Conservation (phyloP, 139 green algal species). For the Zygnema circumcarinatum region DNA sequence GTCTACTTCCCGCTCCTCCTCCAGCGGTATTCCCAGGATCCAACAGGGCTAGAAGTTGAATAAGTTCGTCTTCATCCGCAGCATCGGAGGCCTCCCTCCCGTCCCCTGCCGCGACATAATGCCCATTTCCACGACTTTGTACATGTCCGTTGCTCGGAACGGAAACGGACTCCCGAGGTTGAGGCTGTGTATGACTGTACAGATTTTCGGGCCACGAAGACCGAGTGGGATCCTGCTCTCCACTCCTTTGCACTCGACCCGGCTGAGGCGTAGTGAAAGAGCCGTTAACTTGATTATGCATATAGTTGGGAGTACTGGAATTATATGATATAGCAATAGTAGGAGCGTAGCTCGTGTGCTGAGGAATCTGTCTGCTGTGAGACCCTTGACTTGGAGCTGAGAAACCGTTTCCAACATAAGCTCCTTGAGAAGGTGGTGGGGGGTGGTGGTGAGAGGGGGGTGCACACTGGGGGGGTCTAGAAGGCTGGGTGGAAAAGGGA, state of each 20-base stretch:
- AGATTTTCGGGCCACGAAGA: background rate
- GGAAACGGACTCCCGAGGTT: too few relatives aligned
- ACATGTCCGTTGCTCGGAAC: background rate
- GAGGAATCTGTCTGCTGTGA: too few relatives aligned
- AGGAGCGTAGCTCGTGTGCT: too few relatives aligned
- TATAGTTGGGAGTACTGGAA: too few relatives aligned
- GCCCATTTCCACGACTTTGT: background rate
- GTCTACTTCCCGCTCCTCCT: too few relatives aligned
- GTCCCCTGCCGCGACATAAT: background rate
- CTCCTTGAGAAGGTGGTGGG: background rate
- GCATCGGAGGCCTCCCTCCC: background rate
- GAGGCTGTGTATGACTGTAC: background rate
- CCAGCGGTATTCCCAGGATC: background rate
- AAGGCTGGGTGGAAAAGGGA: background rate
- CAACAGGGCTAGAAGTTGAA: background rate
- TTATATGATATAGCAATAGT: too few relatives aligned
- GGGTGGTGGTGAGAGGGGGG: background rate
- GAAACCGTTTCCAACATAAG: background rate
- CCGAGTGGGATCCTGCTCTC: background rate
- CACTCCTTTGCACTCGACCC: too few relatives aligned
- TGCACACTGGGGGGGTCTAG: background rate
- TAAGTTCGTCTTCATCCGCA: background rate
- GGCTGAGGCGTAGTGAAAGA: too few relatives aligned
- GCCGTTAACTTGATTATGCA: too few relatives aligned
- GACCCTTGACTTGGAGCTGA: background rate